Percentiles rank a stretch among this genome's conserved stretches.
These are phyloP conservation scores for Microstroma glucosiphilum DNA, from an alignment of 1,284 basidiomycete genomes.

Conservation along the genomic window DNA sequence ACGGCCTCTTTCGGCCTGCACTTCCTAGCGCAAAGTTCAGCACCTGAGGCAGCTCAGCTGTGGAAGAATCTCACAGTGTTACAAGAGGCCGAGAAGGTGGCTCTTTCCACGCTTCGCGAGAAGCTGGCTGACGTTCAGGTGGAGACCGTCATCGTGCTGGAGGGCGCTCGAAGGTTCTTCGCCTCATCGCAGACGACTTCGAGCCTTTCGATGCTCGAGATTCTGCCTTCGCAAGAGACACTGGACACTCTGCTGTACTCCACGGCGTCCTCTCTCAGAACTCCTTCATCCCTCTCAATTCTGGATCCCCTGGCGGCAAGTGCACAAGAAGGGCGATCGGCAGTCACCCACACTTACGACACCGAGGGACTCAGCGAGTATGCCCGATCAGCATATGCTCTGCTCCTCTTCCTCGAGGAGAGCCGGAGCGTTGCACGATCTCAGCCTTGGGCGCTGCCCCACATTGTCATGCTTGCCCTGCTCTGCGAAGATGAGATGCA, in stretches of 20 bases:
- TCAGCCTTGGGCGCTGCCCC: slow-evolving; percentile 59
- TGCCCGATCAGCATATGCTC: slow-evolving; percentile 61
- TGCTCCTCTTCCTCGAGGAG: slow-evolving; percentile 60
- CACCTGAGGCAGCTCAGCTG: background rate
- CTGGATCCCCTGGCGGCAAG: slow-evolving; percentile 52
- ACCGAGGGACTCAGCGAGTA: slow-evolving; percentile 60
- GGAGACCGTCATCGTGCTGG: background rate
- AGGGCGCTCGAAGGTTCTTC: background rate
- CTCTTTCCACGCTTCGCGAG: slow-evolving; percentile 4
- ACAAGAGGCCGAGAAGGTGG: background rate
- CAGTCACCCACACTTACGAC: slow-evolving; percentile 52
- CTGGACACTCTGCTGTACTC: slow-evolving; percentile 6
- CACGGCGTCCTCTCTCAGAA: background rate
- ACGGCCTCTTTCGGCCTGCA: slow-evolving; percentile 3
- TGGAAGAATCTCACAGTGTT: background rate
- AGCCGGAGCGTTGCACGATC: slow-evolving; percentile 62
- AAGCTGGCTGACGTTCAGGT: background rate
- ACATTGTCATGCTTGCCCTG: slow-evolving; percentile 46
- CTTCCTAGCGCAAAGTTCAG: background rate
- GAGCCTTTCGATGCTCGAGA: background rate
- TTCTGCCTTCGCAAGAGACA: background rate
- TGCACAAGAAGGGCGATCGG: slow-evolving; percentile 21
- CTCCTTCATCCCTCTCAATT: slow-evolving; percentile 26
- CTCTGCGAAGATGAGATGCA: slow-evolving; percentile 53
- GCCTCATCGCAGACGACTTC: background rate